Evolutionary conservation across 768 basidiomycete genomes (phyloP).

Genomic region (Favolaschia claudopus): DNA sequence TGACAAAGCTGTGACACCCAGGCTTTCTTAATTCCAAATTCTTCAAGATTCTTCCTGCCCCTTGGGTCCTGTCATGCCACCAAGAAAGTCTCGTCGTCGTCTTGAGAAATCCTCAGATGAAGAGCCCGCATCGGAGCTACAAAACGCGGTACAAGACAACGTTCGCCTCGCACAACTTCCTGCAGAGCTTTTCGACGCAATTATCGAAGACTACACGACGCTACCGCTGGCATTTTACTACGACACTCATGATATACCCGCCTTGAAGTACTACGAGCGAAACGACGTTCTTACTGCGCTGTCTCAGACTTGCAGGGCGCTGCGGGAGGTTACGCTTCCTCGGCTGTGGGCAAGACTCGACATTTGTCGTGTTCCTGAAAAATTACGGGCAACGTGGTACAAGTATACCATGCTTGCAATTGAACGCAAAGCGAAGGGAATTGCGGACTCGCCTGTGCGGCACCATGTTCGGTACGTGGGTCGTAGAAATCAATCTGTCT

Average conservation of each 20-base stretch:
- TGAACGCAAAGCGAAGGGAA: slow-evolving; percentile 16
- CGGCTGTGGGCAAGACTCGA: slow-evolving; percentile 20
- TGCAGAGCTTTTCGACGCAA: slow-evolving; percentile 23
- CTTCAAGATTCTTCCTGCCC: too few species aligned
- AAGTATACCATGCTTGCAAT: slow-evolving; percentile 17
- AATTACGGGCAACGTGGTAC: background rate
- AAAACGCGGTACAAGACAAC: slow-evolving; percentile 2
- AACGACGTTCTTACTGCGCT: slow-evolving; percentile 18
- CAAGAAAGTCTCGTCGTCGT: slow-evolving; percentile 7
- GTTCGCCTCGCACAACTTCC: slow-evolving; percentile 5
- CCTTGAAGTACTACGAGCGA: slow-evolving; percentile 14
- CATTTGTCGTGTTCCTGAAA: slow-evolving; percentile 13
- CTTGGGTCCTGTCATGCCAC: background rate
- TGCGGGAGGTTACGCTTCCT: slow-evolving; percentile 10
- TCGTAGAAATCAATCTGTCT: background rate
- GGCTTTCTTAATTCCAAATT: too few species aligned
- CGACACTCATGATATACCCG: background rate
- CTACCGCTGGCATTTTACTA: slow-evolving; percentile 10
- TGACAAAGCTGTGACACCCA: too few species aligned
- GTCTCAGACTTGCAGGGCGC: slow-evolving; percentile 17
- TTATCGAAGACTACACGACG: slow-evolving; percentile 16
- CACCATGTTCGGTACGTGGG: slow-evolving; percentile 17
- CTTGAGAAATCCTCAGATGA: background rate
- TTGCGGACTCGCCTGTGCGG: slow-evolving; percentile 9
- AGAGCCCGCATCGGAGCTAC: background rate